Percentiles rank a stretch among this genome's conserved stretches.
Evolutionary conservation across 257 asterid species (phyloP).

Genomic region (Orobanche coerulescens): DNA sequence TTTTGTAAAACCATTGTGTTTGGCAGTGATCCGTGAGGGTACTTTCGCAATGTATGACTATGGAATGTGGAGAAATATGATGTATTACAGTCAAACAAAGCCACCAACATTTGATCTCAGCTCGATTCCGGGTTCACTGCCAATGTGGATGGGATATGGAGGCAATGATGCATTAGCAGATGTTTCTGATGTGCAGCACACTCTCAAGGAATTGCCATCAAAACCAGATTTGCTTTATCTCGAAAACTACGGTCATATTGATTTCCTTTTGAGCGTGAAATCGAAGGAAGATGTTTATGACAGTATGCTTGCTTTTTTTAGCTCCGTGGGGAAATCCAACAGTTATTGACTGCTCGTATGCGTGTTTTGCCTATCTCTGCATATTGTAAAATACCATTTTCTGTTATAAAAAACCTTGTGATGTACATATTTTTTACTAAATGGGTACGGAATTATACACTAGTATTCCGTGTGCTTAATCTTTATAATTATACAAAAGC

Average conservation of each 20-base stretch:
- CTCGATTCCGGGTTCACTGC: conserved; percentile 62
- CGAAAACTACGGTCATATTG: conserved; percentile 82
- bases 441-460: not conserved
- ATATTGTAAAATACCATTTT: conserved; percentile 4
- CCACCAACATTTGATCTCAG: conserved; percentile 76
- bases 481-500: not conserved
- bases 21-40: conserved; percentile 90
- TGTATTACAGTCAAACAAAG: conserved; percentile 44
- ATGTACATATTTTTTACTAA: not conserved
- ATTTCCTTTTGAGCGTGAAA: conserved; percentile 65
- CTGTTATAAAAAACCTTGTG: not conserved
- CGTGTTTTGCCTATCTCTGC: not conserved
- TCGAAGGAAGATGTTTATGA: conserved; percentile 73
- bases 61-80: conserved; percentile 63
- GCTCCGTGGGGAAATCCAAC: conserved; percentile 34
- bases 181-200: conserved; percentile 58
- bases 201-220: conserved; percentile 46
- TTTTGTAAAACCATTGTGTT: conserved; percentile 7
- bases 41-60: conserved; percentile 79
- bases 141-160: conserved; percentile 93
- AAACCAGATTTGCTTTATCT: conserved; percentile 73
- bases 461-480: not conserved
- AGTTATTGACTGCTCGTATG: conserved; percentile 16
- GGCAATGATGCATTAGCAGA: conserved; percentile 87
- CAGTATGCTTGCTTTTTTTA: conserved; percentile 57